These are phyloP conservation scores for Solanum gracilifrons DNA, from an alignment of 257 asterid genomes.

Conservation along the genomic window DNA sequence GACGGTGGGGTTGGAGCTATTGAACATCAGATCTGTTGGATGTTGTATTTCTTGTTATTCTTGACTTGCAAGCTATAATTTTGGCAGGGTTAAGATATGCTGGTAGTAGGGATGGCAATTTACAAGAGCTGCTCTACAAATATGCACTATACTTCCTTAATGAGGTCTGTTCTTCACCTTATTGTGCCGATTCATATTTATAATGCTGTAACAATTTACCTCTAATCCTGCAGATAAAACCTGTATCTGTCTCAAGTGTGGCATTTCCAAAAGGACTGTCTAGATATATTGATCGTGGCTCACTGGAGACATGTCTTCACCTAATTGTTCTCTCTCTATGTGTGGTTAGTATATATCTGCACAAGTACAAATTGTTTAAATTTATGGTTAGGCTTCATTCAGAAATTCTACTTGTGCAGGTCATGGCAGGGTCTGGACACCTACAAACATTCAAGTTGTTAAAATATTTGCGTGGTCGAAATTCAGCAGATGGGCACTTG, in stretches of 20 bases:
- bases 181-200: constrained; percentile 6
- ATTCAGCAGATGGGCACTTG: constrained; percentile 64
- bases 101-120: constrained; percentile 87
- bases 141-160: constrained; percentile 78
- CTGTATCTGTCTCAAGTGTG: constrained; percentile 43
- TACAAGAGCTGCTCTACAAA: constrained; percentile 79
- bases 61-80: neutral
- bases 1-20: neutral
- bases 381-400: neutral
- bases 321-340: constrained; percentile 89
- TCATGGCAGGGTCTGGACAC: constrained; percentile 99
- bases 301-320: constrained; percentile 93
- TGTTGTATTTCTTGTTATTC: neutral
- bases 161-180: constrained; percentile 50
- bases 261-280: constrained; percentile 72
- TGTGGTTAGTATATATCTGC: constrained; percentile 37
- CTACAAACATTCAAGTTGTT: constrained; percentile 72
- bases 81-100: constrained; percentile 87
- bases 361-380: neutral
- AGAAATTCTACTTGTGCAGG: constrained; percentile 31
- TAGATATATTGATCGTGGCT: constrained; percentile 74
- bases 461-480: constrained; percentile 80
- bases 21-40: neutral
- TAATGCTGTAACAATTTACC: neutral
- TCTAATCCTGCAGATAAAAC: constrained; percentile 66